phyloP scores from a whole-genome alignment of 2,329 filamentous ascomycete species.

The Colletotrichum sp. region DNA sequence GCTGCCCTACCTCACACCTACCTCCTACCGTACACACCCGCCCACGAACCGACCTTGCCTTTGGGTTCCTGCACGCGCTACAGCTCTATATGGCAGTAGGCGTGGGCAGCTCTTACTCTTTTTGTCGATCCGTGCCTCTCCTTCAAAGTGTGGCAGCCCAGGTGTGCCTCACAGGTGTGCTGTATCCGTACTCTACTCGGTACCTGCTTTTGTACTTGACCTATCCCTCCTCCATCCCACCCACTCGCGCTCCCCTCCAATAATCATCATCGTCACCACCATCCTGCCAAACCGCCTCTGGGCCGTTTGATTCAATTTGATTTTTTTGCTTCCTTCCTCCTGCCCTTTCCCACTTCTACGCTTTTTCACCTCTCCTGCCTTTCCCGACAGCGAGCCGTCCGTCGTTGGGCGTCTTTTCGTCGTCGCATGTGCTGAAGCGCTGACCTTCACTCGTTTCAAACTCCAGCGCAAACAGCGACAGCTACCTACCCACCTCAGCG shows the following conservation, averaged over 20 bases:
- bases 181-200: not conserved
- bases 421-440: not conserved
- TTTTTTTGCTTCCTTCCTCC: not conserved
- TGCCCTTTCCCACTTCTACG: not conserved
- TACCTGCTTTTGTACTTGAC: slow-evolving; percentile 17
- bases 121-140: slow-evolving; percentile 2
- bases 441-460: not conserved
- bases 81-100: slow-evolving; percentile 4
- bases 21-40: slow-evolving; percentile 1
- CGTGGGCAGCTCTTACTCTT: slow-evolving; percentile 6
- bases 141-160: not conserved
- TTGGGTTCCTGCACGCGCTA: not conserved
- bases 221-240: not conserved
- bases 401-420: not conserved
- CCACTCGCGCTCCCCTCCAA: not conserved
- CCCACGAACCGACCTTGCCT: not conserved
- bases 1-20: not conserved
- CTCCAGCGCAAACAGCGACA: not conserved
- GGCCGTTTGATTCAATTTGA: not conserved
- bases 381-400: not conserved
- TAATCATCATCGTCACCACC: slow-evolving; percentile 10
- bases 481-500: not conserved
- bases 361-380: not conserved
- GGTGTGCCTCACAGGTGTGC: not conserved
- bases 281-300: not conserved